A percentile compares a stretch with the other conserved stretches of the same genome.
Conservation (phyloP, 768 basidiomycete species). For the Daedalea quercina region DNA sequence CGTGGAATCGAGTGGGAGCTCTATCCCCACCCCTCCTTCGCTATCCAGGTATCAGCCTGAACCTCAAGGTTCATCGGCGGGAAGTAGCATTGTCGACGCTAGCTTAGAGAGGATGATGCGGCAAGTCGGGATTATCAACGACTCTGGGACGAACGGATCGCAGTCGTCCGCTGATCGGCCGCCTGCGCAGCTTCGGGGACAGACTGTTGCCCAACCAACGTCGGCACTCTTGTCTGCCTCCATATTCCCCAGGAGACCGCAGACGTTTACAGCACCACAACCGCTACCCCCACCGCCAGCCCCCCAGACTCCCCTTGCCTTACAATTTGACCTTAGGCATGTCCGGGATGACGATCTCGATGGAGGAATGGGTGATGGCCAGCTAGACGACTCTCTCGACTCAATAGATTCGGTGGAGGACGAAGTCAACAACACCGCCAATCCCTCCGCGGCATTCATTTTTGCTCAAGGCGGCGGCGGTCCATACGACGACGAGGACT, state of each 20-base stretch:
- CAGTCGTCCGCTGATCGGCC: neutral
- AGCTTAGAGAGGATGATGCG: slow-evolving; percentile 70
- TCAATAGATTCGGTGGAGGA: slow-evolving; percentile 39
- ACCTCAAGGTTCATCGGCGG: slow-evolving; percentile 28
- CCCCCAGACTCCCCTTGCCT: slow-evolving; percentile 19
- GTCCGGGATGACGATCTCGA: slow-evolving; percentile 20
- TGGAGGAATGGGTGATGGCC: slow-evolving; percentile 18
- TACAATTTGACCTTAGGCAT: slow-evolving; percentile 20
- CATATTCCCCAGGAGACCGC: neutral
- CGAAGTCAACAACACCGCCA: slow-evolving; percentile 49
- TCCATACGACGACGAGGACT: slow-evolving; percentile 28
- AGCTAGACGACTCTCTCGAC: slow-evolving; percentile 48
- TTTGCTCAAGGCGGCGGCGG: slow-evolving; percentile 41
- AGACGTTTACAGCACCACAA: slow-evolving; percentile 8
- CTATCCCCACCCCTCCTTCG: slow-evolving; percentile 64
- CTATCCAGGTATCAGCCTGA: slow-evolving; percentile 56
- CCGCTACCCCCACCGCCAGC: slow-evolving; percentile 8
- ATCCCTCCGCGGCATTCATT: slow-evolving; percentile 68
- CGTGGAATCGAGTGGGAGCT: slow-evolving; percentile 58
- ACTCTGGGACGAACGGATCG: slow-evolving; percentile 1
- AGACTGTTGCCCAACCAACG: neutral
- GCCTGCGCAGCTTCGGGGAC: neutral
- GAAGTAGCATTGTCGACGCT: slow-evolving; percentile 43
- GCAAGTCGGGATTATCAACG: slow-evolving; percentile 41
- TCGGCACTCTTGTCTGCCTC: slow-evolving; percentile 2